Evolutionary conservation across 495 filamentous ascomycete genomes (phyloP).

Genomic region (Aspergillus heteromorphus): DNA sequence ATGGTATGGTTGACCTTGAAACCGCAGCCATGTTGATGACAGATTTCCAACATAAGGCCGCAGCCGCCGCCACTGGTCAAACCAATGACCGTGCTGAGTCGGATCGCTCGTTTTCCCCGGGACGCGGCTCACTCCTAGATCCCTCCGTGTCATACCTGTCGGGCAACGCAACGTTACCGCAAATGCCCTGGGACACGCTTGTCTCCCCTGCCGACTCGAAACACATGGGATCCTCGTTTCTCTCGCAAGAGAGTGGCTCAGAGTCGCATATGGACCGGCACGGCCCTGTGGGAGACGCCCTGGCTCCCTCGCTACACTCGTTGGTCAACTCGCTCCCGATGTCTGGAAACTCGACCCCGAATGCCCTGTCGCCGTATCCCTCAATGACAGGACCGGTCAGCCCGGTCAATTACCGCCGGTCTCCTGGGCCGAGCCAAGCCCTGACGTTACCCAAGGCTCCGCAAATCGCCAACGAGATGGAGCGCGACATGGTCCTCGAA

Average conservation of each 20-base stretch:
- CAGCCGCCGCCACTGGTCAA: slow-evolving; percentile 71
- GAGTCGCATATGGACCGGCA: slow-evolving; percentile 59
- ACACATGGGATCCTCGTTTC: slow-evolving; percentile 56
- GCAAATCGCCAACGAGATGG: slow-evolving; percentile 66
- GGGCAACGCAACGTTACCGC: slow-evolving; percentile 73
- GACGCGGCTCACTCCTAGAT: slow-evolving; percentile 61
- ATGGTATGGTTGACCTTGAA: slow-evolving; percentile 95
- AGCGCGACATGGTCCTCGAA: slow-evolving; percentile 75
- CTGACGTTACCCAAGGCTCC: slow-evolving; percentile 61
- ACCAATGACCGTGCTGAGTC: slow-evolving; percentile 66
- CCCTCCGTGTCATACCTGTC: slow-evolving; percentile 66
- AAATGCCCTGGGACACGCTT: slow-evolving; percentile 86
- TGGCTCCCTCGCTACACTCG: slow-evolving; percentile 59
- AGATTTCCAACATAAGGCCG: slow-evolving; percentile 95
- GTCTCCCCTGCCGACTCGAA: slow-evolving; percentile 64
- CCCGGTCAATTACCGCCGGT: slow-evolving; percentile 62
- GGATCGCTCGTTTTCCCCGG: slow-evolving; percentile 67
- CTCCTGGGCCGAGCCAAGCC: slow-evolving; percentile 59
- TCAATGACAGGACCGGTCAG: slow-evolving; percentile 70
- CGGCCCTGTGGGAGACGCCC: slow-evolving; percentile 50
- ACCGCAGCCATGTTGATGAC: slow-evolving; percentile 98
- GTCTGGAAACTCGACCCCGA: slow-evolving; percentile 70
- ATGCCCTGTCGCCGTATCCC: slow-evolving; percentile 72
- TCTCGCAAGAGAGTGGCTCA: slow-evolving; percentile 63
- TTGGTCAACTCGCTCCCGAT: slow-evolving; percentile 63